These are phyloP conservation scores for Moesziomyces parantarcticus DNA, from an alignment of 1,284 basidiomycete genomes.

Conservation along the genomic window DNA sequence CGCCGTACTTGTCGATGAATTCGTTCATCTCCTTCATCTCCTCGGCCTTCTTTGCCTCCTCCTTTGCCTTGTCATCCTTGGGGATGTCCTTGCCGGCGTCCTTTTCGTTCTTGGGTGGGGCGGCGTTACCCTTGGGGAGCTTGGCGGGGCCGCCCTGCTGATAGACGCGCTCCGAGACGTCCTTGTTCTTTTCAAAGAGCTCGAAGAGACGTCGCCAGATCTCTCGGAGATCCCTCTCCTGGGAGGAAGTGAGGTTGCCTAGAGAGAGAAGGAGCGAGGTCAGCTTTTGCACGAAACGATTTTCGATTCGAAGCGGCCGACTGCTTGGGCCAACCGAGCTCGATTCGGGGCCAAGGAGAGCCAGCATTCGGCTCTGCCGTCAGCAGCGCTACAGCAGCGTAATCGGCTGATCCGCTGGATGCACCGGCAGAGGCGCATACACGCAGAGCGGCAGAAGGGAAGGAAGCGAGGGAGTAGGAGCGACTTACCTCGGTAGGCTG, in stretches of 20 bases:
- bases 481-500: conserved; percentile 57
- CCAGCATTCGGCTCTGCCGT: too few relatives aligned
- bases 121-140: conserved; percentile 24
- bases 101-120: conserved; percentile 40
- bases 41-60: conserved; percentile 61
- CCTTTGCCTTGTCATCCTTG: conserved; percentile 65
- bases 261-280: conserved; percentile 3
- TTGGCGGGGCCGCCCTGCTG: conserved; percentile 49
- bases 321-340: too few relatives aligned
- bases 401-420: background rate
- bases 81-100: conserved; percentile 61
- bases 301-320: too few relatives aligned
- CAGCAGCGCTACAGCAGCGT: background rate
- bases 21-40: conserved; percentile 62
- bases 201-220: conserved; percentile 59
- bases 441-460: too few relatives aligned
- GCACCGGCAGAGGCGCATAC: too few relatives aligned
- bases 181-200: conserved; percentile 60
- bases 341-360: too few relatives aligned
- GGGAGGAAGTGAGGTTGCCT: conserved; percentile 61
- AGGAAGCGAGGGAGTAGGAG: background rate
- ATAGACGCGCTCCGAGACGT: conserved; percentile 58
- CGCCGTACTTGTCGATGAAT: conserved; percentile 65
- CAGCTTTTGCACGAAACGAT: background rate
- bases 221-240: conserved; percentile 58